Evolutionary conservation across 192 early-diverging fungal genomes (phyloP).

Genomic region (Coemansia reversa): DNA sequence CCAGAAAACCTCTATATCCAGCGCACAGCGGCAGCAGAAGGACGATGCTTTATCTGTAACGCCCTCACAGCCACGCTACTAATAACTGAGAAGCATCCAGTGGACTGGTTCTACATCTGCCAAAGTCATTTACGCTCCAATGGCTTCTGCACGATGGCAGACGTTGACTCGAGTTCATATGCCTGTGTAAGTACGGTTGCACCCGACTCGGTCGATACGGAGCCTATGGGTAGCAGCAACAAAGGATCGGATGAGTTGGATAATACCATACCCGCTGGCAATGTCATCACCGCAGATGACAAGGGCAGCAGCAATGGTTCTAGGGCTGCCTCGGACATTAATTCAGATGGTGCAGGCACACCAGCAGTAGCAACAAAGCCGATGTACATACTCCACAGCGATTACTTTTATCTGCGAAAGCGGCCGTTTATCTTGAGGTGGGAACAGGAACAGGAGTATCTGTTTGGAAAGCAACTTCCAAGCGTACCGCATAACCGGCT

Average conservation of each 20-base stretch:
- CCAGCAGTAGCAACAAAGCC: background rate
- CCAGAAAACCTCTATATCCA: conserved; percentile 29
- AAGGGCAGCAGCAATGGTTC: background rate
- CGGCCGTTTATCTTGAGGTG: conserved; percentile 28
- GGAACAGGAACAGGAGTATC: conserved; percentile 34
- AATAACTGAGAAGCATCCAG: conserved; percentile 15
- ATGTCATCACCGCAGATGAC: background rate
- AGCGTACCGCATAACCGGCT: conserved; percentile 10
- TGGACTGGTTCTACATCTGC: conserved; percentile 48
- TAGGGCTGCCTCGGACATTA: background rate
- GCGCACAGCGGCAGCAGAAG: conserved; percentile 26
- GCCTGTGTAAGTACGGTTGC: background rate
- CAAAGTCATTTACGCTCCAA: conserved; percentile 1
- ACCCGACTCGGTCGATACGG: background rate
- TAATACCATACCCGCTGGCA: background rate
- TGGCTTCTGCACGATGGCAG: conserved; percentile 19
- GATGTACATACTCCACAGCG: conserved; percentile 19
- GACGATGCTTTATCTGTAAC: conserved; percentile 32
- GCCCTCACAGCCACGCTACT: conserved; percentile 16
- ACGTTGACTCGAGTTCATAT: background rate
- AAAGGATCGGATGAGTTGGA: background rate
- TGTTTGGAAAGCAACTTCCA: conserved; percentile 18
- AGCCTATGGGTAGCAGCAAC: background rate
- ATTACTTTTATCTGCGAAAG: conserved; percentile 33
- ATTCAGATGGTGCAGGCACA: background rate